Percentiles rank a stretch among this genome's conserved stretches.
Evolutionary conservation across 371 early-diverging fungal species (phyloP).

Genomic region (Gilbertella persicaria): DNA sequence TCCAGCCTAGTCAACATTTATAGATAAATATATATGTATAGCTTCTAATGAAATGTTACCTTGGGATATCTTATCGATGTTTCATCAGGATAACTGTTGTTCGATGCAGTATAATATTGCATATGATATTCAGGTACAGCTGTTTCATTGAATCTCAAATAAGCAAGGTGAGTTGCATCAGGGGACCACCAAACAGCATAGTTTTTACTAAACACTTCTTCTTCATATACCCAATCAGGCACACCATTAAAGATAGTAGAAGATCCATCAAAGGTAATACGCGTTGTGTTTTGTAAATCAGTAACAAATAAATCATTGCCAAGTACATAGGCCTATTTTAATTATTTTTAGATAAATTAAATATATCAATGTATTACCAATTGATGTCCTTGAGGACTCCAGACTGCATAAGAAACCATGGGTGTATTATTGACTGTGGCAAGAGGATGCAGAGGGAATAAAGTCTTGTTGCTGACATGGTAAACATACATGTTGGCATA

Average conservation of each 20-base stretch:
- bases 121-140: conserved; percentile 78
- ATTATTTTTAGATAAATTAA: background rate
- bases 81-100: conserved; percentile 71
- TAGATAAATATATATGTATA: background rate
- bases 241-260: conserved; percentile 88
- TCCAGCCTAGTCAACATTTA: conserved; percentile 57
- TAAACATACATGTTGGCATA: conserved; percentile 80
- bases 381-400: conserved; percentile 82
- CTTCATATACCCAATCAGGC: conserved; percentile 98
- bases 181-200: conserved; percentile 92
- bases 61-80: conserved; percentile 86
- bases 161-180: conserved; percentile 79
- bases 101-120: conserved; percentile 62
- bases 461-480: conserved; percentile 53
- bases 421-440: conserved; percentile 35
- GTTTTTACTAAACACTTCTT: conserved; percentile 79
- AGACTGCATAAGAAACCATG: conserved; percentile 65
- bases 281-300: conserved; percentile 63
- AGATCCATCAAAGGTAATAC: conserved; percentile 87
- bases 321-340: conserved; percentile 73
- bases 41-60: conserved; percentile 26
- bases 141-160: conserved; percentile 84
- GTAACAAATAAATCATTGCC: conserved; percentile 87
- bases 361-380: conserved; percentile 33
- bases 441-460: conserved; percentile 60